Conservation (phyloP, 768 basidiomycete genomes). For the Panaeolus cyanescens region DNA sequence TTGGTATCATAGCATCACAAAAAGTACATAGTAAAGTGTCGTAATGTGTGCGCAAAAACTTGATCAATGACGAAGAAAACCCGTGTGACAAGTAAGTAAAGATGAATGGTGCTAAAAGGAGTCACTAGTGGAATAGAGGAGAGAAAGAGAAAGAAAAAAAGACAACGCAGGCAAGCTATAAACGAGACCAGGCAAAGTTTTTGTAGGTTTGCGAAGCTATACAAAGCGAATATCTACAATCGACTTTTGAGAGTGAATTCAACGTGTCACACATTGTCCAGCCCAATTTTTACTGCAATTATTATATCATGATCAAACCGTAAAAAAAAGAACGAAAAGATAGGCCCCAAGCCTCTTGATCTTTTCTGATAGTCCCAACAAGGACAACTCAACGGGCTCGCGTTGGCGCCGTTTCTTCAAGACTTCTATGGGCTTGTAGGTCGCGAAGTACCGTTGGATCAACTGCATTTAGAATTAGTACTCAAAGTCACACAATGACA, state of each 20-base stretch:
- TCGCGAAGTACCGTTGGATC: conserved; percentile 89
- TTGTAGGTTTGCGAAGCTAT: neutral
- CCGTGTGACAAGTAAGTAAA: neutral
- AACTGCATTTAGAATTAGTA: conserved; percentile 45
- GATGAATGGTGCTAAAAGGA: neutral
- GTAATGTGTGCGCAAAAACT: neutral
- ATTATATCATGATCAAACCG: conserved; percentile 7
- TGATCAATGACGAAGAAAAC: neutral
- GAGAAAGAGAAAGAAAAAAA: conserved; percentile 8
- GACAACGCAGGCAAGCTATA: conserved; percentile 8
- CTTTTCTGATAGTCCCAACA: neutral
- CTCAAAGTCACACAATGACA: conserved; percentile 7
- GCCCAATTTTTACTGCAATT: neutral
- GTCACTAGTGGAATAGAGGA: conserved; percentile 1
- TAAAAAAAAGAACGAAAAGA: conserved; percentile 3
- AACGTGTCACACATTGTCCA: conserved; percentile 11
- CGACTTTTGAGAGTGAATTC: too few relatives aligned
- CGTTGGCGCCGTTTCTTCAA: conserved; percentile 53
- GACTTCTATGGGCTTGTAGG: conserved; percentile 82
- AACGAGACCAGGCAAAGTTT: neutral
- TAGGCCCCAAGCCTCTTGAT: neutral
- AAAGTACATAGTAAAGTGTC: neutral
- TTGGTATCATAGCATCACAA: neutral
- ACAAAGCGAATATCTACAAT: conserved; percentile 1
- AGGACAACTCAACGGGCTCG: conserved; percentile 15